Conservation (phyloP, 208 protist genomes). For the Acanthamoeba quina region DNA sequence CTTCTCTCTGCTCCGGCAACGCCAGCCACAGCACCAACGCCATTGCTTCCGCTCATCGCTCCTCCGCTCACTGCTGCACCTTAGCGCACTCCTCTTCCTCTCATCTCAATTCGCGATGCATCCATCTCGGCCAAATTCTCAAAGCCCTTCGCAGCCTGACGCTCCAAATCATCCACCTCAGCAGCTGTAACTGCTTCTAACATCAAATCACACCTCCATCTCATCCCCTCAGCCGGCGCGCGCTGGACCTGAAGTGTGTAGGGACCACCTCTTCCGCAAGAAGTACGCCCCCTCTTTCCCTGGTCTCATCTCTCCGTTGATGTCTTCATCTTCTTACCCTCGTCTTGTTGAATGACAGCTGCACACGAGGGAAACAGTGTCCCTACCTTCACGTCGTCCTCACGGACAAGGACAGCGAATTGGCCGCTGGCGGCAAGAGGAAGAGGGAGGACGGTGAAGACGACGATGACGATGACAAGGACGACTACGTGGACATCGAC, state of each 20-base stretch:
- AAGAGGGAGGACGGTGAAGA: not conserved
- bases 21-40: no score
- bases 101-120: not conserved
- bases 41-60: not conserved
- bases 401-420: conserved; percentile 58
- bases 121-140: not conserved
- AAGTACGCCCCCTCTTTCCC: not conserved
- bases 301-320: not conserved
- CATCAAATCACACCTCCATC: not conserved
- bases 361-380: conserved; percentile 53
- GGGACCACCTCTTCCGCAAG: conserved; percentile 69
- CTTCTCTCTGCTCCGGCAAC: not conserved
- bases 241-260: conserved; percentile 55
- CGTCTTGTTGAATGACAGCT: not conserved
- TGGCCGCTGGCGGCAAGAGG: not conserved
- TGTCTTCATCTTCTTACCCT: not conserved
- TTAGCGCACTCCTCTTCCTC: not conserved
- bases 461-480: conserved; percentile 8
- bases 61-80: not conserved
- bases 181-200: not conserved
- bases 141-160: not conserved
- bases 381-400: conserved; percentile 66
- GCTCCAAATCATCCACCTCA: not conserved
- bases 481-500: not conserved
- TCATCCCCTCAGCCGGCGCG: conserved; percentile 53